Evolutionary conservation across 495 filamentous ascomycete genomes (phyloP).

Genomic region (Ascobolus immersus): DNA sequence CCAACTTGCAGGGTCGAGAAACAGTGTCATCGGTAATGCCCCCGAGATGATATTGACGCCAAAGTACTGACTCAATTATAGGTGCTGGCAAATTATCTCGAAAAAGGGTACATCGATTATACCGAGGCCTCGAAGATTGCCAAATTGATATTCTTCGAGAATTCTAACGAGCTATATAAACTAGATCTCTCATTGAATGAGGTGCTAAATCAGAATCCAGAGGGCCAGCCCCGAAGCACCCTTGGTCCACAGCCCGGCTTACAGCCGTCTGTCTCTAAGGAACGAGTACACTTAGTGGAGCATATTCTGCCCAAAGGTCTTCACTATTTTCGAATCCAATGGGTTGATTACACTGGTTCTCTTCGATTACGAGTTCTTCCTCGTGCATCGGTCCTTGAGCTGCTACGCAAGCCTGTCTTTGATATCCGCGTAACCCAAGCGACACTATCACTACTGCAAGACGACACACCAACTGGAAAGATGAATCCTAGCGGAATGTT

Average conservation of each 20-base stretch:
- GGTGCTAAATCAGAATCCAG: too few species aligned
- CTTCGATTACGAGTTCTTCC: slow-evolving; percentile 46
- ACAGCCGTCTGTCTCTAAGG: too few species aligned
- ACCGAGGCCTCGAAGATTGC: slow-evolving; percentile 28
- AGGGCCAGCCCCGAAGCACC: too few species aligned
- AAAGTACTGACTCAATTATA: too few species aligned
- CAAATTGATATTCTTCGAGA: slow-evolving; percentile 39
- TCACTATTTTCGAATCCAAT: slow-evolving; percentile 42
- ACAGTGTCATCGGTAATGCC: slow-evolving; percentile 26
- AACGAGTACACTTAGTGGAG: slow-evolving; percentile 2
- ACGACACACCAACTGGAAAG: slow-evolving; percentile 23
- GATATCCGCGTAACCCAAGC: slow-evolving; percentile 31
- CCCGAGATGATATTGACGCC: too few species aligned
- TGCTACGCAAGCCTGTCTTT: slow-evolving; percentile 27
- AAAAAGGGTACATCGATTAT: slow-evolving; percentile 25
- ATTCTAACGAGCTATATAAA: slow-evolving; percentile 36
- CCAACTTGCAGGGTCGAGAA: slow-evolving; percentile 52
- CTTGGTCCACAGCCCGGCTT: too few species aligned
- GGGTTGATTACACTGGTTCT: slow-evolving; percentile 51
- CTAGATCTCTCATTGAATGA: slow-evolving; percentile 32
- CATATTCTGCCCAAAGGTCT: slow-evolving; percentile 18
- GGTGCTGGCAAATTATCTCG: slow-evolving; percentile 35
- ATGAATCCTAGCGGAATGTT: too few species aligned
- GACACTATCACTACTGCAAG: slow-evolving; percentile 31
- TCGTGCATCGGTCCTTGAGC: slow-evolving; percentile 32